phyloP scores from a whole-genome alignment of 2,329 filamentous ascomycete species.

The Fusarium domesticum region DNA sequence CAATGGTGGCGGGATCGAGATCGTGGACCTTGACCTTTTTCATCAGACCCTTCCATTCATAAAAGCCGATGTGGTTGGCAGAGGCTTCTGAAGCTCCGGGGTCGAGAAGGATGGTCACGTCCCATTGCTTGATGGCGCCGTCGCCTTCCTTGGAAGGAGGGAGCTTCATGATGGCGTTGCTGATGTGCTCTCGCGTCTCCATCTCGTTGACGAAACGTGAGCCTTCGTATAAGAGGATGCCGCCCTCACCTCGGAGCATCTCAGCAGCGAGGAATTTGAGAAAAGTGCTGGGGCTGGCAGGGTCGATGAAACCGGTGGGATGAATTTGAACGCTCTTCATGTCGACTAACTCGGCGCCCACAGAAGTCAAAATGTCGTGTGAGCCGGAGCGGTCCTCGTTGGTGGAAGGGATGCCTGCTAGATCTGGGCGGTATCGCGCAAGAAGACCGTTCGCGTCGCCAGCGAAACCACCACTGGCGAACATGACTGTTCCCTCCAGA shows the following conservation, averaged over 20 bases:
- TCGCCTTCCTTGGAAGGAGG: constrained; percentile 31
- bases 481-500: constrained; percentile 50
- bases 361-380: constrained; percentile 42
- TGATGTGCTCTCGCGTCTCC: constrained; percentile 56
- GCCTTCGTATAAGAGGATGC: constrained; percentile 47
- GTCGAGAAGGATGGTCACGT: constrained; percentile 57
- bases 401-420: constrained; percentile 58
- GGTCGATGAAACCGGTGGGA: constrained; percentile 62
- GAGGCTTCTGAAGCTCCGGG: constrained; percentile 53
- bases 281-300: constrained; percentile 39
- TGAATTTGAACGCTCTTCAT: constrained; percentile 62
- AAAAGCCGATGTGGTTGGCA: constrained; percentile 59
- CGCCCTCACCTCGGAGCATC: constrained; percentile 60
- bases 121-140: constrained; percentile 49
- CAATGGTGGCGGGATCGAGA: constrained; percentile 39
- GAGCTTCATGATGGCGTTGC: constrained; percentile 47
- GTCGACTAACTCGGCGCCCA: constrained; percentile 45
- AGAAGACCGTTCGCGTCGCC: constrained; percentile 59
- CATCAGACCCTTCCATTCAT: constrained; percentile 60
- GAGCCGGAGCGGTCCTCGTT: constrained; percentile 58
- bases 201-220: constrained; percentile 61
- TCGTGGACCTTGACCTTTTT: constrained; percentile 53
- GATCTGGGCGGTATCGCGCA: constrained; percentile 55
- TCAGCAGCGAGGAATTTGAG: constrained; percentile 65
- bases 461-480: constrained; percentile 60